These are phyloP conservation scores for Diaporthe longicolla DNA, from an alignment of 2,329 filamentous ascomycete species.

Conservation along the genomic window DNA sequence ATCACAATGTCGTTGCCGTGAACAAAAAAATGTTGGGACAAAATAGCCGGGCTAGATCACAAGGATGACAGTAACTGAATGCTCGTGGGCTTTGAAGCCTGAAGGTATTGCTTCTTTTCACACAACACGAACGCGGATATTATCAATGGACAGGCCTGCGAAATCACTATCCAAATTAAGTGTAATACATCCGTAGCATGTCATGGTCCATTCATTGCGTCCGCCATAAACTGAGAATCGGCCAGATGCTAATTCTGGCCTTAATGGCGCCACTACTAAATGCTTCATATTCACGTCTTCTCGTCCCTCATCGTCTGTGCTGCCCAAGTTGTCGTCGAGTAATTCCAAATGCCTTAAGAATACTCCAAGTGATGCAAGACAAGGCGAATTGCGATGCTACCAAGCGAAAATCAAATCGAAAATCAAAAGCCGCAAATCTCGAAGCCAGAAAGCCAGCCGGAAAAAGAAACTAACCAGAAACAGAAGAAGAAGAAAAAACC, in stretches of 20 bases:
- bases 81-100: background rate
- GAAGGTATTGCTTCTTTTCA: background rate
- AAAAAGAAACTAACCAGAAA: background rate
- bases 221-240: background rate
- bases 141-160: background rate
- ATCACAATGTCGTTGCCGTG: background rate
- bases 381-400: constrained; percentile 2
- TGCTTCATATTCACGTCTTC: constrained; percentile 8
- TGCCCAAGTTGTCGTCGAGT: background rate
- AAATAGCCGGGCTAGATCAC: background rate
- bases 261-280: background rate
- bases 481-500: background rate
- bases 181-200: constrained; percentile 11
- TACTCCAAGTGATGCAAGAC: constrained; percentile 27
- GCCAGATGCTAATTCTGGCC: background rate
- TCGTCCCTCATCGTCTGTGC: background rate
- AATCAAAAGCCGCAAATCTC: background rate
- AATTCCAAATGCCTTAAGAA: background rate
- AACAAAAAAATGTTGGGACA: background rate
- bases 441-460: background rate
- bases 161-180: background rate
- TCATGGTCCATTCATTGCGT: constrained; percentile 24
- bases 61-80: background rate
- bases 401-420: background rate
- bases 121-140: constrained; percentile 1